These are phyloP conservation scores for Didymella lethalis DNA, from an alignment of 2,329 filamentous ascomycete species.

Conservation along the genomic window DNA sequence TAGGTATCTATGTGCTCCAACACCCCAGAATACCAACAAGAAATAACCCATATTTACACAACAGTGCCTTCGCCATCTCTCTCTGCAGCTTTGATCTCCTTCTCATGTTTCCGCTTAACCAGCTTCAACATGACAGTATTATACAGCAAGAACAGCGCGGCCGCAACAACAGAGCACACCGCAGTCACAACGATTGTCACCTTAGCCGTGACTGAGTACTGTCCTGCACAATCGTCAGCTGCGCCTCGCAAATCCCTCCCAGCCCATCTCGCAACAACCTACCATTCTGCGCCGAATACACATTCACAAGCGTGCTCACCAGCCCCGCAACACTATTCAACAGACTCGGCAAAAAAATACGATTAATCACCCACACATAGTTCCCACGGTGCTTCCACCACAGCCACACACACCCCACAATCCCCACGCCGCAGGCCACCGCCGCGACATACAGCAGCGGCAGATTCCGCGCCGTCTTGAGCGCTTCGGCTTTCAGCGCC, in stretches of 20 bases:
- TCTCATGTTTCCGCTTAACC: slow-evolving; percentile 45
- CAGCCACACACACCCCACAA: slow-evolving; percentile 55
- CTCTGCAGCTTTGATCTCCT: slow-evolving; percentile 35
- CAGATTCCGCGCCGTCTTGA: slow-evolving; percentile 49
- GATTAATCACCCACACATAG: slow-evolving; percentile 64
- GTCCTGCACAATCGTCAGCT: slow-evolving; percentile 18
- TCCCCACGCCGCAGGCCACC: slow-evolving; percentile 54
- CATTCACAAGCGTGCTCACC: slow-evolving; percentile 59
- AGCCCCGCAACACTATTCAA: slow-evolving; percentile 61
- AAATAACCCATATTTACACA: neutral
- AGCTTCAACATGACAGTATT: slow-evolving; percentile 48
- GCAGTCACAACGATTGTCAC: slow-evolving; percentile 51
- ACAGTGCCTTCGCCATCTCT: slow-evolving; percentile 2
- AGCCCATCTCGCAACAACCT: slow-evolving; percentile 30
- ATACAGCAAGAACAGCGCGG: slow-evolving; percentile 47
- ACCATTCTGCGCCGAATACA: slow-evolving; percentile 59
- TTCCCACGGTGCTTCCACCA: slow-evolving; percentile 57
- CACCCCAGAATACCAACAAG: too few relatives aligned
- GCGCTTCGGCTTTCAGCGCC: slow-evolving; percentile 33
- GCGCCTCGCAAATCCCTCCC: too few relatives aligned
- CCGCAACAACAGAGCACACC: slow-evolving; percentile 46
- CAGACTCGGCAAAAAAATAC: slow-evolving; percentile 56
- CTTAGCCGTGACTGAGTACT: slow-evolving; percentile 52
- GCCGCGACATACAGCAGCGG: slow-evolving; percentile 57
- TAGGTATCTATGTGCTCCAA: neutral